Conservation (phyloP, 176 grass and related monocot species). For the Secale cereale region DNA sequence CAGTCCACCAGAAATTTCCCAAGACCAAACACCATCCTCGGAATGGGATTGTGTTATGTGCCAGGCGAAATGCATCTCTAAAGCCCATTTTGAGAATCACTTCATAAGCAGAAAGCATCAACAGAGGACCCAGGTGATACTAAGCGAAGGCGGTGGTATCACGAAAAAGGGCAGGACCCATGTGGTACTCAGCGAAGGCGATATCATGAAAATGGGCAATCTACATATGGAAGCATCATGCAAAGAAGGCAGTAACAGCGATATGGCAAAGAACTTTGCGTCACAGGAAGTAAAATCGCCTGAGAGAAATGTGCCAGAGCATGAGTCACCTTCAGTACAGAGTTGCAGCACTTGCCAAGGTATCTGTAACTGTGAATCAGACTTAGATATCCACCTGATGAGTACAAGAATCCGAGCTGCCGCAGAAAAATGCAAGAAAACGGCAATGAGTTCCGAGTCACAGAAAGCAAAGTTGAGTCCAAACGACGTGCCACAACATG, state of each 20-base stretch:
- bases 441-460: not conserved
- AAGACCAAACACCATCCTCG: not conserved
- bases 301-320: not conserved
- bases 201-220: not conserved
- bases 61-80: slow-evolving; percentile 19
- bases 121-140: slow-evolving; percentile 8
- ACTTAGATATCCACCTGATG: not conserved
- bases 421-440: not conserved
- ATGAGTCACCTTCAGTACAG: not conserved
- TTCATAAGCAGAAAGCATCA: not conserved
- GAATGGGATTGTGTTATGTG: not conserved
- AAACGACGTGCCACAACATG: not conserved
- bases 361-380: not conserved
- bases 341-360: slow-evolving; percentile 24
- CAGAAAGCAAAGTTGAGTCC: not conserved
- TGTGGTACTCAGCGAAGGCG: not conserved
- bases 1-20: not conserved
- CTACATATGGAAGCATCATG: not conserved
- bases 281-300: not conserved
- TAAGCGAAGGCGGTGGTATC: not conserved
- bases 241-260: slow-evolving; percentile 2
- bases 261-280: not conserved
- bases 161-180: not conserved
- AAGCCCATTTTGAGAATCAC: slow-evolving; percentile 17
- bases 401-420: not conserved